Evolutionary conservation across 139 green algal genomes (phyloP).

Genomic region (Micractinium sp.): DNA sequence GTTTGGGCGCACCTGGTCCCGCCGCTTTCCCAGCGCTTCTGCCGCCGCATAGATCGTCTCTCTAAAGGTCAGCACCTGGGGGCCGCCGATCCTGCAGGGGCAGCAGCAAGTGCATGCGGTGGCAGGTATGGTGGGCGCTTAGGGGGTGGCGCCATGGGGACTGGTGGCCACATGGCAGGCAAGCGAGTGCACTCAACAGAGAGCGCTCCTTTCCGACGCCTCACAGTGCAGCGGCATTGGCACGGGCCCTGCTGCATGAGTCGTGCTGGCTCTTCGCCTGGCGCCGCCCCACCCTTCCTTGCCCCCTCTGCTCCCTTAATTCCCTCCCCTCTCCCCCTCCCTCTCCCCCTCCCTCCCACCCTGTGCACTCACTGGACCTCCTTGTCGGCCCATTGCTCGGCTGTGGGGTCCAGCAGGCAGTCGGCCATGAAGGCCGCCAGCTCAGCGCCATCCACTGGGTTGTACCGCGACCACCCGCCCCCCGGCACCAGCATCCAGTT

Average conservation of each 20-base stretch:
- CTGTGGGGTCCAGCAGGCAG: not conserved
- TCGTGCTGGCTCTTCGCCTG: not conserved
- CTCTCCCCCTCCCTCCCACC: too few relatives aligned
- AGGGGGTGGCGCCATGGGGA: not conserved
- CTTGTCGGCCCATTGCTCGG: not conserved
- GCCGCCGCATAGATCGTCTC: not conserved
- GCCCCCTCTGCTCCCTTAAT: too few relatives aligned
- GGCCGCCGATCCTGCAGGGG: not conserved
- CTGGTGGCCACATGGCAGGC: not conserved
- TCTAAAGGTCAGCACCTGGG: not conserved
- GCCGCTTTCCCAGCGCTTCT: slow-evolving; percentile 2
- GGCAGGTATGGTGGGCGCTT: not conserved
- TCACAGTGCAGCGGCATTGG: not conserved
- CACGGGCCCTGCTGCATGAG: not conserved
- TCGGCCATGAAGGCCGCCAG: not conserved
- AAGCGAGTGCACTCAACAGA: not conserved
- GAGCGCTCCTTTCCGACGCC: not conserved
- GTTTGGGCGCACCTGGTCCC: not conserved
- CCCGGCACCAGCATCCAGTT: not conserved
- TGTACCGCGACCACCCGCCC: not conserved
- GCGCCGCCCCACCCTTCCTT: not conserved
- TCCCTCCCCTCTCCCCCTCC: too few relatives aligned
- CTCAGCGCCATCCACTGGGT: slow-evolving; percentile 8
- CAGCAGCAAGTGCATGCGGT: too few relatives aligned
- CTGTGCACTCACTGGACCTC: not conserved